phyloP scores from a whole-genome alignment of 2,329 filamentous ascomycete genomes.

The Aurifilum marmelostoma region DNA sequence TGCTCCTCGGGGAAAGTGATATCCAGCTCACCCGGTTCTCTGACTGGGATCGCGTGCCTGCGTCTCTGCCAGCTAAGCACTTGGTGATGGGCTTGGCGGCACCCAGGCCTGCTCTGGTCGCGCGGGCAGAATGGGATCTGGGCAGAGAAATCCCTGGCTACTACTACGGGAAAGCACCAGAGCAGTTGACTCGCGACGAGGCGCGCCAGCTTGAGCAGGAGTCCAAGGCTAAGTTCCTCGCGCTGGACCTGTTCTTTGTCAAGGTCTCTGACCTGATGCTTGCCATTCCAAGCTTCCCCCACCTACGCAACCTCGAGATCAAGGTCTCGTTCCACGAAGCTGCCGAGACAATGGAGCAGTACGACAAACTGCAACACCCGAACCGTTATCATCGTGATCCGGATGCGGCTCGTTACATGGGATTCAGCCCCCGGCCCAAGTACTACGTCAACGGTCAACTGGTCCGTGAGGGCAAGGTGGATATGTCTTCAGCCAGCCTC shows the following conservation, averaged over 20 bases:
- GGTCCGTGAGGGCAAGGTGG: conserved; percentile 55
- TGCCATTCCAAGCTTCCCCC: conserved; percentile 59
- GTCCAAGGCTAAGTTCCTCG: conserved; percentile 57
- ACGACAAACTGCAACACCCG: conserved; percentile 45
- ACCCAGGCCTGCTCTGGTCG: conserved; percentile 58
- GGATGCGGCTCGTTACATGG: conserved; percentile 52
- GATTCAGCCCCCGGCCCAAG: conserved; percentile 60
- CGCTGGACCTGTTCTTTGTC: conserved; percentile 68
- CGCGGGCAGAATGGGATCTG: conserved; percentile 54
- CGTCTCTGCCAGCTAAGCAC: conserved; percentile 57
- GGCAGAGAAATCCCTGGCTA: conserved; percentile 56
- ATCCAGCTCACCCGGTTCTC: conserved; percentile 62
- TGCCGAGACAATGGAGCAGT: conserved; percentile 52
- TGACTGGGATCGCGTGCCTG: conserved; percentile 60
- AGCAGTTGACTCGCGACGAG: conserved; percentile 46
- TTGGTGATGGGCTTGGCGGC: conserved; percentile 64
- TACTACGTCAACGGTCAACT: conserved; percentile 62
- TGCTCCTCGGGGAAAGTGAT: conserved; percentile 68
- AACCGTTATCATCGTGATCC: conserved; percentile 65
- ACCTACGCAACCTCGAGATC: conserved; percentile 59
- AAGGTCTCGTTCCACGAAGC: conserved; percentile 64
- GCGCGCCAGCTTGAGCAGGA: conserved; percentile 52
- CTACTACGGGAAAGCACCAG: conserved; percentile 53
- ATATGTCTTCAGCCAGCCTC: conserved; percentile 51
- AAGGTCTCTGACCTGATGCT: conserved; percentile 68